These are phyloP conservation scores for Gentiana macrophylla DNA, from an alignment of 257 asterid genomes.

Conservation along the genomic window DNA sequence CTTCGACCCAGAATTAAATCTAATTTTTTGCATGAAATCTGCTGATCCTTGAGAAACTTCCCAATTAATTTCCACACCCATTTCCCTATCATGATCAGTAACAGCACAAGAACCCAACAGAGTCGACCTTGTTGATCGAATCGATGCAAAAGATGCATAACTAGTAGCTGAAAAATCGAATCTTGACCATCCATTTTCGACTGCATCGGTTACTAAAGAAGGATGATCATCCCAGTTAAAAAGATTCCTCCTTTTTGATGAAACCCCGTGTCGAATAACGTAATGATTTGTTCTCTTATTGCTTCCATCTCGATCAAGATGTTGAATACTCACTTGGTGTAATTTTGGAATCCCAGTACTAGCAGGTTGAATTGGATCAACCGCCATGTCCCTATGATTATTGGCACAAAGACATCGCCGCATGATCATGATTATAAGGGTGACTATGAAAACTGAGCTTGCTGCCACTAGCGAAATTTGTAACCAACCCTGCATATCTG, in stretches of 20 bases:
- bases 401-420: conserved; percentile 12
- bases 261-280: conserved; percentile 32
- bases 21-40: conserved; percentile 72
- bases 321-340: conserved; percentile 56
- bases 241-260: conserved; percentile 13
- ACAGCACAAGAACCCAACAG: conserved; percentile 36
- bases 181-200: conserved; percentile 89
- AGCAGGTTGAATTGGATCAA: conserved; percentile 23
- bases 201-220: conserved; percentile 66
- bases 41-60: conserved; percentile 81
- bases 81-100: conserved; percentile 20
- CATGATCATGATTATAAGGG: conserved; percentile 18
- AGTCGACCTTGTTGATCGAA: conserved; percentile 30
- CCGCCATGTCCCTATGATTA: conserved; percentile 4
- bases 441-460: conserved; percentile 13
- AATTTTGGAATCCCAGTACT: conserved; percentile 42
- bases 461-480: conserved; percentile 22
- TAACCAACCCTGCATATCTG: conserved; percentile 40
- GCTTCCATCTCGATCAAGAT: conserved; percentile 22
- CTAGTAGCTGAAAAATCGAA: conserved; percentile 44
- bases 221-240: conserved; percentile 88
- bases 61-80: conserved; percentile 52
- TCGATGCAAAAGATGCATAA: conserved; percentile 30
- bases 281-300: conserved; percentile 24
- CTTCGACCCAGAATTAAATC: conserved; percentile 39